A percentile compares a stretch with the other conserved stretches of the same genome.
These are phyloP conservation scores for Acer yangbiense DNA, from an alignment of 345 rosid species.

Conservation along the genomic window DNA sequence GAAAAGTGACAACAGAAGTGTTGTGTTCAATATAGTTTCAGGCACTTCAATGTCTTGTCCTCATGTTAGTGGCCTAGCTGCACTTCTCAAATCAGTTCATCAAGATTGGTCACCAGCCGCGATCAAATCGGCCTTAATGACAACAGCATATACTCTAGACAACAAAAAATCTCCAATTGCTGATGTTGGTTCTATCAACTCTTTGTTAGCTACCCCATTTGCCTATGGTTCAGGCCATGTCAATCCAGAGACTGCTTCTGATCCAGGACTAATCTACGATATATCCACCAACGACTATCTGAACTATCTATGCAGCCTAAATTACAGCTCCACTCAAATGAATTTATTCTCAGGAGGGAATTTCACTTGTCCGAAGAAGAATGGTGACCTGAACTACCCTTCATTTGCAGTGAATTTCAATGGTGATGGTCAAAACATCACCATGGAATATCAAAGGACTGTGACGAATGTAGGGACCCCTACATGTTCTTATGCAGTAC, in stretches of 20 bases:
- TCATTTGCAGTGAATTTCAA: slow-evolving; percentile 53
- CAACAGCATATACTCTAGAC: slow-evolving; percentile 65
- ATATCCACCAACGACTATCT: slow-evolving; percentile 43
- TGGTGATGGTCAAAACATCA: slow-evolving; percentile 10
- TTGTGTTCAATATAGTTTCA: slow-evolving; percentile 62
- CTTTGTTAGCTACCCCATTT: slow-evolving; percentile 43
- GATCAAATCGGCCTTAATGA: slow-evolving; percentile 86
- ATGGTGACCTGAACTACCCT: slow-evolving; percentile 60
- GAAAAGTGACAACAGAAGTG: slow-evolving; percentile 55
- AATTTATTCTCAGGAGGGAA: slow-evolving; percentile 24
- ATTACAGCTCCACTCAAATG: slow-evolving; percentile 41
- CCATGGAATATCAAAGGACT: slow-evolving; percentile 33
- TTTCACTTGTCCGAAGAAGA: slow-evolving; percentile 35
- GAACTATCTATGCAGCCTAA: slow-evolving; percentile 50
- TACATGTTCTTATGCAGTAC: slow-evolving; percentile 28
- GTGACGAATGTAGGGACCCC: slow-evolving; percentile 51
- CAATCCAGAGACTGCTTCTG: slow-evolving; percentile 50
- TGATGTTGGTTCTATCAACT: slow-evolving; percentile 22
- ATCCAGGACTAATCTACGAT: slow-evolving; percentile 59
- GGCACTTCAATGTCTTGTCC: slow-evolving; percentile 97
- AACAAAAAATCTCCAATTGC: slow-evolving; percentile 39
- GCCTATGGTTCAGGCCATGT: slow-evolving; percentile 60
- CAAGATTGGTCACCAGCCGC: slow-evolving; percentile 82
- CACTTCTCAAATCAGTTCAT: slow-evolving; percentile 64
- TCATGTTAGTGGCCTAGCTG: slow-evolving; percentile 77